Evolutionary conservation across 345 rosid genomes (phyloP).

Genomic region (Eucalyptus sp.): DNA sequence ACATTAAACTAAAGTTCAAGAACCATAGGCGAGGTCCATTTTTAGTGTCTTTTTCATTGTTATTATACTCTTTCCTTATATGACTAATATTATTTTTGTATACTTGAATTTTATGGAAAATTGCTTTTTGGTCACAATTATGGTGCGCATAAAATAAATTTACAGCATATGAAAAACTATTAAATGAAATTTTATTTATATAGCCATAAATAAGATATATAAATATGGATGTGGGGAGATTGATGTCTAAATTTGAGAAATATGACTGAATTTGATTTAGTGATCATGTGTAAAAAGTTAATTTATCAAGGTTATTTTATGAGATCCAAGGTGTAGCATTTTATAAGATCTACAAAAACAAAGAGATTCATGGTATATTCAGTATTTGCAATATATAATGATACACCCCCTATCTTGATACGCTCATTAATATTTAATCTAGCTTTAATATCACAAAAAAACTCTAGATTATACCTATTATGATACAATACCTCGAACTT

Average conservation of each 20-base stretch:
- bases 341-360: fast-evolving
- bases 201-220: not conserved
- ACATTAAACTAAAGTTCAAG: fast-evolving
- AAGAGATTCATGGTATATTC: no score
- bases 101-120: not conserved
- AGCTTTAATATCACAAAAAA: not conserved
- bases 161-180: no score
- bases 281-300: not conserved
- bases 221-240: not conserved
- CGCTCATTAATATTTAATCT: not conserved
- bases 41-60: not conserved
- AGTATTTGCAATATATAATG: no score
- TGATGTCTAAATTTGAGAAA: not conserved
- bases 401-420: not conserved
- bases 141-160: not conserved
- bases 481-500: no score
- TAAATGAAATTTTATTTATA: no score
- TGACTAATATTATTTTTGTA: no score
- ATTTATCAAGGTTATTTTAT: not conserved
- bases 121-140: no score
- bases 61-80: no score
- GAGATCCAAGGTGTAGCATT: not conserved
- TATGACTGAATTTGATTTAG: not conserved
- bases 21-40: not conserved
- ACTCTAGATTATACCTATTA: fast-evolving